Percentiles rank a stretch among this genome's conserved stretches.
These are phyloP conservation scores for Arxiozyma bovina DNA, from an alignment of 1,139 yeast species.

Conservation along the genomic window DNA sequence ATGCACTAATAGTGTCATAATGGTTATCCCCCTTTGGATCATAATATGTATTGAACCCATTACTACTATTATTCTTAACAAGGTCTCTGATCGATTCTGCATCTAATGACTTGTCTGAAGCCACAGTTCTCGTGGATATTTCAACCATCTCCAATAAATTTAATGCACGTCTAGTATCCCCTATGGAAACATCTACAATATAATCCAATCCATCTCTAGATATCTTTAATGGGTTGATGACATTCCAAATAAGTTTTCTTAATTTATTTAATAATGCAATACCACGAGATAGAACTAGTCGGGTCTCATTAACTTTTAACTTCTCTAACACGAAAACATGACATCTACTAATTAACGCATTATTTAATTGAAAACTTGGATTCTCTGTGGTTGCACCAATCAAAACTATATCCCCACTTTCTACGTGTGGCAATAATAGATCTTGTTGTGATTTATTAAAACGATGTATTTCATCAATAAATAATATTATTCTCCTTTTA, in stretches of 20 bases:
- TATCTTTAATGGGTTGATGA: constrained; percentile 37
- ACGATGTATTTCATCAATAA: constrained; percentile 88
- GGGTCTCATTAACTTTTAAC: constrained; percentile 46
- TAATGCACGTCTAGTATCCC: constrained; percentile 80
- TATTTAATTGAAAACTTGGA: constrained; percentile 84
- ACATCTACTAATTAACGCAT: constrained; percentile 81
- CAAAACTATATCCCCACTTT: constrained; percentile 54
- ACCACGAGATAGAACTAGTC: constrained; percentile 54
- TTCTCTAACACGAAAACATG: constrained; percentile 77
- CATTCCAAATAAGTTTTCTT: constrained; percentile 38
- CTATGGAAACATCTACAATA: constrained; percentile 71
- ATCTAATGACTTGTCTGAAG: not conserved
- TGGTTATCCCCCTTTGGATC: constrained; percentile 88
- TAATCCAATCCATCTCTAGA: constrained; percentile 53
- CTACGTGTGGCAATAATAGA: constrained; percentile 63
- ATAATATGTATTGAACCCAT: constrained; percentile 45
- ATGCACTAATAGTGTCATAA: constrained; percentile 89
- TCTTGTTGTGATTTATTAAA: constrained; percentile 90
- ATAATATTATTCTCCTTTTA: constrained; percentile 64
- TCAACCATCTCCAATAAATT: constrained; percentile 62
- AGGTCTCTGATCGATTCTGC: constrained; percentile 7
- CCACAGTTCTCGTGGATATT: constrained; percentile 21
- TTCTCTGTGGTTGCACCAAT: constrained; percentile 97
- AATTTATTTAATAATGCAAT: constrained; percentile 51
- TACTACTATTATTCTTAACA: constrained; percentile 26